Evolutionary conservation across 495 filamentous ascomycete genomes (phyloP), one percentile per base, ranked within the genome.

Genomic region (Trichoderma asperelloides): DNA sequence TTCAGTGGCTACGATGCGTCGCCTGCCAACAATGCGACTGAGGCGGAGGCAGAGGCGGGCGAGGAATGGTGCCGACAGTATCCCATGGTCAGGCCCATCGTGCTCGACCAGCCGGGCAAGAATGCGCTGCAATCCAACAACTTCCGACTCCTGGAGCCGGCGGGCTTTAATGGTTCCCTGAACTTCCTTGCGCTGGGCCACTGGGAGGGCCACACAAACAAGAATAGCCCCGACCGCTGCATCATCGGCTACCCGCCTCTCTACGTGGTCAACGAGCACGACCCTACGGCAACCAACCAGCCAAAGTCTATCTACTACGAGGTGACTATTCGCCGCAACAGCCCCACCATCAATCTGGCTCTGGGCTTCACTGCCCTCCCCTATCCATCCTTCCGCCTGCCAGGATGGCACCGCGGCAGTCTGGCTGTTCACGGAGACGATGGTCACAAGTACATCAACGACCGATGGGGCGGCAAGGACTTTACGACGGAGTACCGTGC

Each of bases 401-500:
- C 94, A 0, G 94, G 94, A 2, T 97, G 94, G 94, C 88, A 98
- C 73, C 81, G 93, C 37, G 93, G 85, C 2, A 90, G 88, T 60
- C 72, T 97, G n/a, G 94, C 84, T 8, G 88, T 97, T 13, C 95
- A 96, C 71, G 89, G 90, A 3, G 94, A 98, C 74, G 94, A 98
- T 75, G 94, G 94, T 13, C 87, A 90, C 70, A 83, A 86, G 70
- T 98, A 91, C 74, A 82, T 95, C 68, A 96, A 97, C 78, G 91
- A 97, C 72, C 84, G 85, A 1, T 92, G 83, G 81, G 94, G 94
- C 27, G 94, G 94, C 2, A 87, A 85, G 69, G 81, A 88, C 66
- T 96, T 97, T 73, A 78, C 82, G 12, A 18, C 66, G 40, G 79
- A 81, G 16, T 86, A 85, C 66, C 69, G 69, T 12, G 68, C 71